Base-by-base conservation (phyloP, 2,329 filamentous ascomycete genomes). In the Microdochium nivale region DNA sequence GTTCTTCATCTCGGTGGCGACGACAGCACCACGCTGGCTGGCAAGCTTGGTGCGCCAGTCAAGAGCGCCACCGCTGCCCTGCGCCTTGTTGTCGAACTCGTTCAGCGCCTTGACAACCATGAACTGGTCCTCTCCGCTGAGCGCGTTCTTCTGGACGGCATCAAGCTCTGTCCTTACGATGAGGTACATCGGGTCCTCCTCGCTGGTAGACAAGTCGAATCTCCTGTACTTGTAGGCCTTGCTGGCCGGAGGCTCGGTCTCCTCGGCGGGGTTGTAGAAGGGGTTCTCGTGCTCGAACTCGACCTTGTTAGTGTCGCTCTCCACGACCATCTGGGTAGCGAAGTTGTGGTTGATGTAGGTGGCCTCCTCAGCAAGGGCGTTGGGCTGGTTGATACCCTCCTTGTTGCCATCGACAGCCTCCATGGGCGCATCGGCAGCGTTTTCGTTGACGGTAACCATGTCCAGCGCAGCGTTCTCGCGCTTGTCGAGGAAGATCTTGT, bases 301-400 rank as follows among this genome's bases (percentile, higher is more conserved):
- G 58, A 90, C 78, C 78, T 94, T 95, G 67, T 83, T 76, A 56
- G 75, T 79, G 57, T 90, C 82, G 60, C 79, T 87, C 77, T 99
- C 94, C 62, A 83, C 72, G 59, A 99, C 91, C 49, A 95, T 90
- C 77, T 99, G 94, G 71, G 95, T 89, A 61, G 90, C 88, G 71
- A 99, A 99, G 78, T 97, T 95, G 81, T 97, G 94, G 83, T 99
- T 99, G 81, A 99, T 99, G 77, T 96, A 95, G 50, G 94, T 99
- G 51, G 94, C 94, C 75, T 99, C 94, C 70, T 96, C 87, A 65
- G 95, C 92, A 53, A 99, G 84, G 51, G 91, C 90, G 51, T 78
- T 75, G n/a, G 94, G 94, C 65, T 90, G 90, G 81, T 99, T 99
- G 73, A 99, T 87, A 58, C 81, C 78, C 67, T 99, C 94, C 75